A percentile compares a stretch with the other conserved stretches of the same genome.
Conservation (phyloP, 2,329 filamentous ascomycete species). For the Diaporthe caulivora region DNA sequence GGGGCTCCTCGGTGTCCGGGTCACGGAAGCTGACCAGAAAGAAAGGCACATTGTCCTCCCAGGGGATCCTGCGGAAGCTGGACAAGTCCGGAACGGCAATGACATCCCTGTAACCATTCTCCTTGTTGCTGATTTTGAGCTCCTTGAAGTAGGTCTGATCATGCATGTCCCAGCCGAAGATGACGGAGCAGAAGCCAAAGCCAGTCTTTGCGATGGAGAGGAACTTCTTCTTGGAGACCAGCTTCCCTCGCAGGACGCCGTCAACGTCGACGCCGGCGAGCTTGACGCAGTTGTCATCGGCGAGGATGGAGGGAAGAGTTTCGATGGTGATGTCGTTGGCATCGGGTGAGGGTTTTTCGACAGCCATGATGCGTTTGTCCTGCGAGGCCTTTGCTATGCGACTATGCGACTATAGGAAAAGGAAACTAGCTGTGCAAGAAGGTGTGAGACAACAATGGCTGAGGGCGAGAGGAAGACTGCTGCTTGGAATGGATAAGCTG, state of each 20-base stretch:
- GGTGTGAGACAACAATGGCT: not conserved
- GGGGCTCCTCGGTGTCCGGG: slow-evolving; percentile 77
- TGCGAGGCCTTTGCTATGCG: not conserved
- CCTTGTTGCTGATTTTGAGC: slow-evolving; percentile 87
- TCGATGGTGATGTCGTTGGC: slow-evolving; percentile 66
- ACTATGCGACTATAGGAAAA: not conserved
- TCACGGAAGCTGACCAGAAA: slow-evolving; percentile 88
- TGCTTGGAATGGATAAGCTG: not conserved
- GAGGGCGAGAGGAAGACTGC: not conserved
- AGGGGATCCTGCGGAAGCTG: slow-evolving; percentile 86
- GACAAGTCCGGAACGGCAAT: slow-evolving; percentile 84
- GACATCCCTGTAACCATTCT: slow-evolving; percentile 90
- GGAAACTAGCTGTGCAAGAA: not conserved
- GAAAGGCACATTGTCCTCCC: slow-evolving; percentile 89
- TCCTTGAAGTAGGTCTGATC: slow-evolving; percentile 90
- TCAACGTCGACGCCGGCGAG: slow-evolving; percentile 90
- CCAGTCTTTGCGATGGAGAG: slow-evolving; percentile 83
- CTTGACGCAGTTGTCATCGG: slow-evolving; percentile 83
- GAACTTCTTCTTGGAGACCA: slow-evolving; percentile 94
- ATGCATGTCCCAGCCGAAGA: slow-evolving; percentile 98
- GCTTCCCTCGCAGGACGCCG: slow-evolving; percentile 87
- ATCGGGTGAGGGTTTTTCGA: slow-evolving; percentile 39
- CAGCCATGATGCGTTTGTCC: slow-evolving; percentile 44
- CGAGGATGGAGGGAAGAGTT: slow-evolving; percentile 74
- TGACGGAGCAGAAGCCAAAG: slow-evolving; percentile 94